Evolutionary conservation across 495 filamentous ascomycete species (phyloP).

Genomic region (Collariella sp.): DNA sequence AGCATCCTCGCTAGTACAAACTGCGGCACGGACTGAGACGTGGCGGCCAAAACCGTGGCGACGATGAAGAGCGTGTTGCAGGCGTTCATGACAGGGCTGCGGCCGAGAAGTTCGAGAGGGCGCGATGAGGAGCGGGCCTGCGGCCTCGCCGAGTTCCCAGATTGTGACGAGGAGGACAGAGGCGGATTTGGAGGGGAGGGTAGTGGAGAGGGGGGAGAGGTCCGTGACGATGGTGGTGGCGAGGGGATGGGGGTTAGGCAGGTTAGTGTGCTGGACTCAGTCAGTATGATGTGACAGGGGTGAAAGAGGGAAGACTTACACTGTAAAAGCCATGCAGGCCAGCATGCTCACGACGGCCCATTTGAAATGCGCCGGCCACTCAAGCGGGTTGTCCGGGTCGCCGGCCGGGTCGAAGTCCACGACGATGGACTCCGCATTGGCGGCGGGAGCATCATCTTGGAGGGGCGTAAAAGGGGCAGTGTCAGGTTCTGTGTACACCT

Average conservation of each 20-base stretch:
- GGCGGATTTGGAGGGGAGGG: constrained; percentile 35
- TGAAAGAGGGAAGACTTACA: constrained; percentile 30
- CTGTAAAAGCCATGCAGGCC: constrained; percentile 45
- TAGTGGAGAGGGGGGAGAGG: constrained; percentile 30
- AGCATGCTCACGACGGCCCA: constrained; percentile 41
- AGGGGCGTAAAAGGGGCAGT: neutral
- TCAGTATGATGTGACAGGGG: neutral
- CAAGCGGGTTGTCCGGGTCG: constrained; percentile 45
- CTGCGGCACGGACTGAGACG: constrained; percentile 30
- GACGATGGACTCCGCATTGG: constrained; percentile 25
- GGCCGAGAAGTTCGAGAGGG: constrained; percentile 51
- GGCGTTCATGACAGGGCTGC: constrained; percentile 45
- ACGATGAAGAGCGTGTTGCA: constrained; percentile 45
- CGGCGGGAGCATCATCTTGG: constrained; percentile 12
- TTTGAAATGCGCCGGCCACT: constrained; percentile 45
- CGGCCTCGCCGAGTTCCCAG: constrained; percentile 49
- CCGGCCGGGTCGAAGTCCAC: constrained; percentile 41
- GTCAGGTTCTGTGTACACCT: neutral
- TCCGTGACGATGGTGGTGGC: constrained; percentile 42
- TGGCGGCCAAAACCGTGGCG: constrained; percentile 36
- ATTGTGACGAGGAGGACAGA: constrained; percentile 51
- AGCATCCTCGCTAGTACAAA: constrained; percentile 43
- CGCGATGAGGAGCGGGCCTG: constrained; percentile 51
- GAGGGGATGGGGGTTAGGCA: constrained; percentile 48
- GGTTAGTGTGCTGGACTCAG: constrained; percentile 39